Percentiles rank a stretch among this genome's conserved stretches.
Conservation (phyloP, 108 stramenopile genomes). For the Aureococcus anophagefferens region DNA sequence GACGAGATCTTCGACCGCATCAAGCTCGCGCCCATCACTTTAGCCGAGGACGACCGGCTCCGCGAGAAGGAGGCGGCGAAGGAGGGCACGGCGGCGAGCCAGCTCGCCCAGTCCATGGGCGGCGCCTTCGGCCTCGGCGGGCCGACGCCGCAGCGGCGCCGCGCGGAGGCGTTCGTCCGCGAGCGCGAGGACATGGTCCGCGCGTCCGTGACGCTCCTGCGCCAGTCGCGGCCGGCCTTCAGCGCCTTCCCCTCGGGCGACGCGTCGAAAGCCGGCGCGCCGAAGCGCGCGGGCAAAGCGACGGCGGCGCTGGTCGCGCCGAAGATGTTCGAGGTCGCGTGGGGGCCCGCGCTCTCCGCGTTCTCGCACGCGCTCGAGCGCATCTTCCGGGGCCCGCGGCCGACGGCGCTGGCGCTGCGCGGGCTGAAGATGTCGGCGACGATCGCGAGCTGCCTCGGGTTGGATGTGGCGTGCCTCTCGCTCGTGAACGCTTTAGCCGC, state of each 20-base stretch:
- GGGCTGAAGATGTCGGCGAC: background rate
- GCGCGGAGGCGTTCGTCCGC: slow-evolving; percentile 44
- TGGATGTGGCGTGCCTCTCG: slow-evolving; percentile 67
- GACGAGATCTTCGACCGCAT: slow-evolving; percentile 84
- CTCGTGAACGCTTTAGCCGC: slow-evolving; percentile 75
- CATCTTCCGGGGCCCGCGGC: background rate
- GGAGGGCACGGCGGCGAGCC: slow-evolving; percentile 12
- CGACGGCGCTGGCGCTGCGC: slow-evolving; percentile 7
- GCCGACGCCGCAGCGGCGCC: background rate
- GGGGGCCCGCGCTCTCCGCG: slow-evolving; percentile 87
- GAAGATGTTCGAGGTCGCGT: slow-evolving; percentile 89
- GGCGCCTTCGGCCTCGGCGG: background rate
- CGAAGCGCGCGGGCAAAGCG: slow-evolving; percentile 52
- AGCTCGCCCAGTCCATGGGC: background rate
- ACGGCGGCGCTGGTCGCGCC: slow-evolving; percentile 75
- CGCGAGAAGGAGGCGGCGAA: slow-evolving; percentile 49
- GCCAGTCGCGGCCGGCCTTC: slow-evolving; percentile 35
- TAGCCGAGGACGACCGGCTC: slow-evolving; percentile 88
- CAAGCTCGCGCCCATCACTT: slow-evolving; percentile 77
- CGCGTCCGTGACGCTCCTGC: slow-evolving; percentile 71
- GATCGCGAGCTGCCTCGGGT: background rate
- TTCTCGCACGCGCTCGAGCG: slow-evolving; percentile 82
- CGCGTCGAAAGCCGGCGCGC: too few species aligned
- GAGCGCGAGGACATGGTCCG: slow-evolving; percentile 89
- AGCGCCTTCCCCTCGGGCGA: slow-evolving; percentile 10